phyloP scores from a whole-genome alignment of 1,284 basidiomycete species.

The Trichosporon inkin region DNA sequence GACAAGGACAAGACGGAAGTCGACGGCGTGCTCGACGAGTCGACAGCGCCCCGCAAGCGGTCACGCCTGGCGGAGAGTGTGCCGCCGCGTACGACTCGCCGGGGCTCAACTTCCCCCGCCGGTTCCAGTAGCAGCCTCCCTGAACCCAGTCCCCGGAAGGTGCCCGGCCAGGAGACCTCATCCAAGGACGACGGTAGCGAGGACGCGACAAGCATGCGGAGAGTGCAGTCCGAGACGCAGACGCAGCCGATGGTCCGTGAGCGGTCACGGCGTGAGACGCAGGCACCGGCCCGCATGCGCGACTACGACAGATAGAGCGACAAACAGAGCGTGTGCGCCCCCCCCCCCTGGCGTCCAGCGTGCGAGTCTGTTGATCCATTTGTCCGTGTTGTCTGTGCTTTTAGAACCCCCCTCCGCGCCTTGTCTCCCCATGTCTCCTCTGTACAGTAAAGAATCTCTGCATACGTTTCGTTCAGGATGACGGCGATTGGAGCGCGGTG shows the following conservation, averaged over 20 bases:
- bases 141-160: neutral
- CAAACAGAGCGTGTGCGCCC: neutral
- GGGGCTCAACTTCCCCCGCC: conserved; percentile 15
- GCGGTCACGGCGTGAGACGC: conserved; percentile 32
- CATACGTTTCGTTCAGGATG: neutral
- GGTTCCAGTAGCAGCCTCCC: conserved; percentile 12
- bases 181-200: neutral
- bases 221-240: conserved; percentile 19
- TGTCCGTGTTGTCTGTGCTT: conserved; percentile 2
- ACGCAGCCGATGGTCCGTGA: conserved; percentile 21
- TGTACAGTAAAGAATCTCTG: neutral
- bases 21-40: neutral
- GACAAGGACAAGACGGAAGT: conserved; percentile 10
- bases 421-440: neutral
- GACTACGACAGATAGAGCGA: conserved; percentile 29
- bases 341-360: too few species aligned
- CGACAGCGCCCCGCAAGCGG: conserved; percentile 11
- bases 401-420: neutral
- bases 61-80: conserved; percentile 17
- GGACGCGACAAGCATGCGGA: conserved; percentile 18
- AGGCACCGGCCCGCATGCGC: conserved; percentile 33
- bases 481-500: neutral
- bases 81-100: conserved; percentile 7
- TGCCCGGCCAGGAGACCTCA: neutral
- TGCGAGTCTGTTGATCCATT: neutral